phyloP scores from a whole-genome alignment of 2,329 filamentous ascomycete species.

The Colletotrichum lupini region DNA sequence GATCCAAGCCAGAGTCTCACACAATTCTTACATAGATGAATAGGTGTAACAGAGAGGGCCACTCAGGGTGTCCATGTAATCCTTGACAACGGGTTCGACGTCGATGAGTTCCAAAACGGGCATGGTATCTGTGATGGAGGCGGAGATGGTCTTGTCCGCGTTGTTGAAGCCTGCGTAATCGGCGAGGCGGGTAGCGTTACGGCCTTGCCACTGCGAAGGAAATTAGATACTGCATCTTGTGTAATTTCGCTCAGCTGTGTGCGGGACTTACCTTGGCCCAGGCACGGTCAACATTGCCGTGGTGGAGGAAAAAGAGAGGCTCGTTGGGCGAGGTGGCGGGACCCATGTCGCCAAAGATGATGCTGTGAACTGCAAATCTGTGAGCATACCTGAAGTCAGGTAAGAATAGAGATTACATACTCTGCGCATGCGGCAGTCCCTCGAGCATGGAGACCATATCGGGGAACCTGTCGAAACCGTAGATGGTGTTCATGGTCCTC shows the following conservation, averaged over 20 bases:
- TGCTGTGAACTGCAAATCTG: constrained; percentile 24
- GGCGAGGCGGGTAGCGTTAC: constrained; percentile 33
- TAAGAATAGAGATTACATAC: constrained; percentile 8
- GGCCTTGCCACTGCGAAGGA: constrained; percentile 36
- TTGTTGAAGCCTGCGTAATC: constrained; percentile 37
- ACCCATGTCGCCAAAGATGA: constrained; percentile 41
- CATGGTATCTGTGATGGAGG: constrained; percentile 32
- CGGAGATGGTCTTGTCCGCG: background rate
- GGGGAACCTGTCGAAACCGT: constrained; percentile 31
- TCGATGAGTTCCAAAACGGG: constrained; percentile 32
- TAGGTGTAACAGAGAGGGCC: constrained; percentile 36
- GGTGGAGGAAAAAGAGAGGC: constrained; percentile 44
- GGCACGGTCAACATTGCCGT: constrained; percentile 42
- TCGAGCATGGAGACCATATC: constrained; percentile 36
- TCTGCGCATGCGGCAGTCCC: constrained; percentile 36
- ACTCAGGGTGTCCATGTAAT: constrained; percentile 37
- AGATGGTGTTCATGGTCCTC: constrained; percentile 32
- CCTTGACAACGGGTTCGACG: constrained; percentile 30
- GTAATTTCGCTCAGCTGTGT: too few species aligned
- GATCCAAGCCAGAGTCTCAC: too few species aligned
- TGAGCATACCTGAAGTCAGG: background rate
- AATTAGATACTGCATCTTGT: background rate
- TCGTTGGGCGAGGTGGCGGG: constrained; percentile 43
- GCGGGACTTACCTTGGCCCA: constrained; percentile 37
- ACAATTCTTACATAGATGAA: too few species aligned